These are phyloP conservation scores for Aurantiochytrium sp. DNA, from an alignment of 108 stramenopile species.

Conservation along the genomic window DNA sequence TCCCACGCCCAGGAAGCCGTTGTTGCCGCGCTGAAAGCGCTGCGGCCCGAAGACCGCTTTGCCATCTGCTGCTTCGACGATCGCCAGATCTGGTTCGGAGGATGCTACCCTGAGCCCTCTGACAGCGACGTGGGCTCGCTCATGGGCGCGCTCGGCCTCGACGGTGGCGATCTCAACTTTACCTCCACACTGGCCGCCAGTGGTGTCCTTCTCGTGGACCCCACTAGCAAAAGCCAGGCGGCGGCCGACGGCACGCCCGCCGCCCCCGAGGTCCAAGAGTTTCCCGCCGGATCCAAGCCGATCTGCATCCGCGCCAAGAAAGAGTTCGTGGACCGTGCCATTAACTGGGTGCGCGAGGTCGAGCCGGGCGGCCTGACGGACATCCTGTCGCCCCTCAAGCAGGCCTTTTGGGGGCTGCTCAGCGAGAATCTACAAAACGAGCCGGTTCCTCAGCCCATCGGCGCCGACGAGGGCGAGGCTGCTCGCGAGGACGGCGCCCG, in stretches of 20 bases:
- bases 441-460: background rate
- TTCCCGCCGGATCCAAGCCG: background rate
- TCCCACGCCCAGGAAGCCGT: background rate
- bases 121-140: background rate
- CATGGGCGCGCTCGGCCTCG: background rate
- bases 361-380: slow-evolving; percentile 24
- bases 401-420: background rate
- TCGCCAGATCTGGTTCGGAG: slow-evolving; percentile 23
- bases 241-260: background rate
- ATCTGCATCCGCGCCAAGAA: background rate
- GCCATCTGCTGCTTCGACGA: slow-evolving; percentile 23
- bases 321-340: background rate
- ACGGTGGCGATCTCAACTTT: background rate
- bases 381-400: slow-evolving; percentile 1
- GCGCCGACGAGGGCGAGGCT: background rate
- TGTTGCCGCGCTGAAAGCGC: background rate
- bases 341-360: background rate
- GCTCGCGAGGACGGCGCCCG: background rate
- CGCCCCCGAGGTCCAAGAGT: background rate
- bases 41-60: background rate
- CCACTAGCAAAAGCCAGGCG: background rate
- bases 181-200: background rate
- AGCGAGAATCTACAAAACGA: background rate
- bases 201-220: background rate
- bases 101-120: background rate